These are phyloP conservation scores for Sordaria brevicollis DNA, from an alignment of 495 filamentous ascomycete species.

Conservation along the genomic window DNA sequence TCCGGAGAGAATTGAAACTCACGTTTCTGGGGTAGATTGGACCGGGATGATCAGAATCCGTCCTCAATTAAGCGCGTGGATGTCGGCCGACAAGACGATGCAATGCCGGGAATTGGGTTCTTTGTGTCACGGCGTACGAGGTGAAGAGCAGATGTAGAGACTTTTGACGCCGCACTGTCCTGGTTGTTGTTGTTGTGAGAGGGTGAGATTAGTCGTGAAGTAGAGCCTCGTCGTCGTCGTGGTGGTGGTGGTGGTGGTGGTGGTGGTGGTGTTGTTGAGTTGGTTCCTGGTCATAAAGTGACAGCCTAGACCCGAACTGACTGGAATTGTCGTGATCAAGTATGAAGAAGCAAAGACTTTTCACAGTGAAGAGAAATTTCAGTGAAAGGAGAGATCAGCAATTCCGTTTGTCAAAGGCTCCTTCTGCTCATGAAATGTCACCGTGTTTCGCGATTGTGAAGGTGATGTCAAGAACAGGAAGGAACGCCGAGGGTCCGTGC, in stretches of 20 bases:
- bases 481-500: background rate
- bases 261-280: no score
- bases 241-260: no score
- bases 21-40: background rate
- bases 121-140: background rate
- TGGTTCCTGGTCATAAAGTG: background rate
- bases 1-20: background rate
- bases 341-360: background rate
- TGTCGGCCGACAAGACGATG: background rate
- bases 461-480: background rate
- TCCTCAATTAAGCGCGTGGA: background rate
- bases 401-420: background rate
- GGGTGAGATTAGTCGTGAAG: background rate
- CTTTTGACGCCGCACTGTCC: background rate
- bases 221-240: background rate
- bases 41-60: background rate
- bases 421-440: background rate
- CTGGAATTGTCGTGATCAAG: background rate
- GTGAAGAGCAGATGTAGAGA: background rate
- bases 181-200: background rate
- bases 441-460: background rate
- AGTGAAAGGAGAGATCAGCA: background rate
- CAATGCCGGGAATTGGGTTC: background rate
- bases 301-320: background rate
- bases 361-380: background rate